Evolutionary conservation across 2,329 filamentous ascomycete genomes (phyloP), one percentile per base, ranked within the genome.

Genomic region (Fusarium penzigii): DNA sequence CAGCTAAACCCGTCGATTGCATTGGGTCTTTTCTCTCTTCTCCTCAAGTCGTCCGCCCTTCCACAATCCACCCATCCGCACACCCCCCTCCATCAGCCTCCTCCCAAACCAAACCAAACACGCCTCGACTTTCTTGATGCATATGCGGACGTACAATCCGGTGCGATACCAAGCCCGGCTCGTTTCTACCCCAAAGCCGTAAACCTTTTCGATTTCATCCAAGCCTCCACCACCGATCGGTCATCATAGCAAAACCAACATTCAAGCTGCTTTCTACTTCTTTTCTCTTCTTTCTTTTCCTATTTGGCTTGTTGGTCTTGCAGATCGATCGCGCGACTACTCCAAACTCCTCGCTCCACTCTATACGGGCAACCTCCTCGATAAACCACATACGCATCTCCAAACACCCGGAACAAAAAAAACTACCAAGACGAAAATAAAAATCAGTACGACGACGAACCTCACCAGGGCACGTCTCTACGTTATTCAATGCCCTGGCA

Each of bases 401-500:
- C 32, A 3, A 36, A 36, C 10, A 36, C 5, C 13, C 10, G 13
- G 32, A 36, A 11, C 10, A 12, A 9, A 36, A 36, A 36, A 36
- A 25, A 25, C 20, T 25, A 25, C 20, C 20, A 25, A 4, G 20
- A 7, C 20, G 20, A 25, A 25, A 25, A 25, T 25, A 25, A 25
- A 52, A 61, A 51, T 50, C 48, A 59, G 52, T 29, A 55, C 53
- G 54, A 56, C 42, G 47, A 59, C 38, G 39, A 40, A 46, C 46
- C 47, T 38, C 48, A 53, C 45, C 55, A 53, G 56, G 51, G 48
- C 46, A 48, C 55, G 51, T 52, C 47, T 51, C 54, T 56, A 51
- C 47, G 61, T 59, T 58, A 52, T 65, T 67, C 75, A 75, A 96
- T 96, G 92, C 90, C 92, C 83, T 99, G 94, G 94, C 87, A 90